Conservation (phyloP, 1,284 basidiomycete species). For the Clitocybe nebularis region DNA sequence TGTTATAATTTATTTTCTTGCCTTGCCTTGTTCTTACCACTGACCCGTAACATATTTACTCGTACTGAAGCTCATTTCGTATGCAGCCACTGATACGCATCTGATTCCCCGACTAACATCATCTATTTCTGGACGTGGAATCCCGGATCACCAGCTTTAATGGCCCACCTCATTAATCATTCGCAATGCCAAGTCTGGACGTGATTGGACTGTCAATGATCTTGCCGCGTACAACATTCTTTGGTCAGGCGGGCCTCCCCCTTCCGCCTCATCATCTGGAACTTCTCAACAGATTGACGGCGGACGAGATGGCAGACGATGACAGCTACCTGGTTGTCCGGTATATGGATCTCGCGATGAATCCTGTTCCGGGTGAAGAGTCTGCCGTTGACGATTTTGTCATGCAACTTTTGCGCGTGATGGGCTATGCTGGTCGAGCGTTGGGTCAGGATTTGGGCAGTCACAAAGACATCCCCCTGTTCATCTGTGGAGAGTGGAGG, state of each 20-base stretch:
- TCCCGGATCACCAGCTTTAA: conserved; percentile 7
- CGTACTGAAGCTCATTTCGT: conserved; percentile 4
- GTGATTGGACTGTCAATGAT: conserved; percentile 24
- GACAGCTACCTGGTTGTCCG: conserved; percentile 16
- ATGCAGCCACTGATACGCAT: conserved; percentile 5
- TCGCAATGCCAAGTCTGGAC: conserved; percentile 23
- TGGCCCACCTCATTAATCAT: conserved; percentile 21
- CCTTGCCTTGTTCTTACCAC: no score
- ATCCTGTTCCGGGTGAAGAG: conserved; percentile 18
- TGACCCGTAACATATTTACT: no score
- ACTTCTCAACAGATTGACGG: conserved; percentile 15
- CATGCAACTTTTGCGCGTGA: conserved; percentile 19
- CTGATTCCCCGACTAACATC: conserved; percentile 4
- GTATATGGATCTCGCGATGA: conserved; percentile 23
- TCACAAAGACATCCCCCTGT: conserved; percentile 20
- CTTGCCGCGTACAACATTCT: conserved; percentile 26
- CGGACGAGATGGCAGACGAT: conserved; percentile 12
- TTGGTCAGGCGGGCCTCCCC: conserved; percentile 15
- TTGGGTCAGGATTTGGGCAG: conserved; percentile 15
- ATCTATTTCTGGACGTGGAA: no score
- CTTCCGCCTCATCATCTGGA: conserved; percentile 10
- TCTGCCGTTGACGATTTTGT: conserved; percentile 30
- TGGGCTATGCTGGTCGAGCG: conserved; percentile 20
- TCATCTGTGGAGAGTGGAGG: conserved; percentile 22
- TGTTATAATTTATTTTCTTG: no score